Base-by-base conservation (phyloP, 371 early-diverging fungal species). In the Mortierella polycephala region DNA sequence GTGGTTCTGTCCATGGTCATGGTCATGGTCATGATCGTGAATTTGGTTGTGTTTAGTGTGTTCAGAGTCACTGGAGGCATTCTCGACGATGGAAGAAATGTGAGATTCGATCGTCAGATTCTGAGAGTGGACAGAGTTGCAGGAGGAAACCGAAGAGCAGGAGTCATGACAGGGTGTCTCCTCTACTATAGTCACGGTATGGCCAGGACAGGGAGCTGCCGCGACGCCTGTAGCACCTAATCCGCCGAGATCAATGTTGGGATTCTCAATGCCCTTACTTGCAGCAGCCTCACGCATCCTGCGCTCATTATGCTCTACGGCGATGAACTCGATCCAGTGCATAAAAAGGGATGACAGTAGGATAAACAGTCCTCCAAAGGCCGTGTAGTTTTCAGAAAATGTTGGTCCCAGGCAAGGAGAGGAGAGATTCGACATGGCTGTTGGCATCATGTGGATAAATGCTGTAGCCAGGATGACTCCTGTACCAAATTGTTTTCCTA, bases 391-490 rank as follows among this genome's bases (percentile, higher is more conserved):
- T 62, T 73, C 73, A 7, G 56, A 62, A 49, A 84, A 84, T 7
- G 41, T 30, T 1, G 60, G 66, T 11, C 72, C 75, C 12, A 86
- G 52, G 59, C 87, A 87, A 23, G 82, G 74, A 54, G 85, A 74
- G 44, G 72, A 67, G 21, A 89, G 81, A 41, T 69, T 82, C 13
- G 68, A 63, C 68, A 68, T 62, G 12, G 86, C 84, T 1, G 71
- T 79, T 0, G 87, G 85, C 40, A 89, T 65, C 80, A 81, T 83
- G 40, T 70, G 70, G 74, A 94, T 90, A 53, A 94, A 91, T 7
- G 89, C 93, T 9, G 93, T 93, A 1, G 93, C 87, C 55, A 94
- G 85, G 62, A 95, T 92, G 39, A 95, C 89, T 42, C 95, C 95
- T 5, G 91, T 91, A 56, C 94, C 93, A 55, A 94, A 85, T 59